These are phyloP conservation scores for Rubroboletus satanas DNA, from an alignment of 768 basidiomycete species.

Conservation along the genomic window DNA sequence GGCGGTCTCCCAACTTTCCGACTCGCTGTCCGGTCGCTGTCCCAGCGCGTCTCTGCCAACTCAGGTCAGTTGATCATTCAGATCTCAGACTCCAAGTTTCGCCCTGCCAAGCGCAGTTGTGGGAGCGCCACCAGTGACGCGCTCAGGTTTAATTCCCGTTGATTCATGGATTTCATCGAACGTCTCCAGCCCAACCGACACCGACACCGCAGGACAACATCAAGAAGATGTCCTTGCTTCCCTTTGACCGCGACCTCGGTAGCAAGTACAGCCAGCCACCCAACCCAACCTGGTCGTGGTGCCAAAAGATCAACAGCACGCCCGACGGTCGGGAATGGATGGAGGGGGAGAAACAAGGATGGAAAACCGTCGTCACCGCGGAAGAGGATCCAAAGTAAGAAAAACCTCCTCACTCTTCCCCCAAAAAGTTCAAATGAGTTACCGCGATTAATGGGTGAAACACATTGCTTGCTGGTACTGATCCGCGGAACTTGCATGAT, in stretches of 20 bases:
- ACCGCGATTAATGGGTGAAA: neutral
- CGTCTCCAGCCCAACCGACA: neutral
- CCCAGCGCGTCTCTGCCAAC: neutral
- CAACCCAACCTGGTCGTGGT: constrained; percentile 30
- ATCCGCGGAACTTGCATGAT: neutral
- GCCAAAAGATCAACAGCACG: constrained; percentile 25
- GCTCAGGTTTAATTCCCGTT: neutral
- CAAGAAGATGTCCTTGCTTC: constrained; percentile 18
- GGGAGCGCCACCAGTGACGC: neutral
- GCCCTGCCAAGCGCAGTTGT: neutral
- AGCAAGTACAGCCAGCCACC: constrained; percentile 28
- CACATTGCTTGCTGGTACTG: neutral
- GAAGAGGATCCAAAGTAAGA: constrained; percentile 27
- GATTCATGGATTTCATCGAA: neutral
- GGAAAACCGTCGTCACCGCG: constrained; percentile 28
- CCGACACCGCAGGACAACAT: neutral
- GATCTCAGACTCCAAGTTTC: too few species aligned
- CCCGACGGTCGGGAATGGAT: constrained; percentile 29
- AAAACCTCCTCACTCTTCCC: neutral
- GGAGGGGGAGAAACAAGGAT: constrained; percentile 34
- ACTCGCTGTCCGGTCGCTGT: neutral
- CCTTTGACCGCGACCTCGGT: constrained; percentile 13
- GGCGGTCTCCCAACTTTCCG: neutral
- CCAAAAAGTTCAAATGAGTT: neutral
- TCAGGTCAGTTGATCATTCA: neutral